A percentile compares a stretch with the other conserved stretches of the same genome.
phyloP scores from a whole-genome alignment of 2,329 filamentous ascomycete species.

The Colletotrichum tropicicola region DNA sequence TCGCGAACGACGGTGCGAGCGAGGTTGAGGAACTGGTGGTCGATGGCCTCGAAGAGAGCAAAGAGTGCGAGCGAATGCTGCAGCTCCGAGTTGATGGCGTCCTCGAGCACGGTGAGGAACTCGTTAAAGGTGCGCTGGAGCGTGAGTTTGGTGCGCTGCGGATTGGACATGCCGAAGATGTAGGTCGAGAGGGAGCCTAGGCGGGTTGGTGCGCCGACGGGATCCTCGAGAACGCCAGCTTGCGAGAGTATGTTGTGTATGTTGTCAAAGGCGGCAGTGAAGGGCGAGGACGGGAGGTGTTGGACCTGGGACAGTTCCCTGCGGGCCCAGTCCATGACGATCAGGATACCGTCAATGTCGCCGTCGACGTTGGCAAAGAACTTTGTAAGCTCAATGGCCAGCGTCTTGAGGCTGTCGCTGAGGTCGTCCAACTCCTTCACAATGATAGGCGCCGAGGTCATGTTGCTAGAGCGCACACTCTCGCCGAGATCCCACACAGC shows the following conservation, averaged over 20 bases:
- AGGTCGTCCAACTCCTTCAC: slow-evolving; percentile 86
- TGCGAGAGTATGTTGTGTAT: slow-evolving; percentile 80
- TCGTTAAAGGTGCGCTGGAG: slow-evolving; percentile 89
- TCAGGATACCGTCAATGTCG: slow-evolving; percentile 90
- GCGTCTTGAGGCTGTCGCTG: slow-evolving; percentile 83
- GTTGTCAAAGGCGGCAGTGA: slow-evolving; percentile 82
- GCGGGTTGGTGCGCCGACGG: slow-evolving; percentile 66
- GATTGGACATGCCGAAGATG: slow-evolving; percentile 81
- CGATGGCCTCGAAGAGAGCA: slow-evolving; percentile 89
- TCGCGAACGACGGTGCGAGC: slow-evolving; percentile 87
- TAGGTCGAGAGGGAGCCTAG: slow-evolving; percentile 75
- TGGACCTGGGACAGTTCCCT: slow-evolving; percentile 81
- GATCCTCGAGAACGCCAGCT: slow-evolving; percentile 66
- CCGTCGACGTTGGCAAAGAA: slow-evolving; percentile 96
- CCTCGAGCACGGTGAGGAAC: slow-evolving; percentile 87
- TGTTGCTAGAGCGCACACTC: slow-evolving; percentile 87
- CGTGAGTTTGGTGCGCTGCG: slow-evolving; percentile 82
- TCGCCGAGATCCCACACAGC: slow-evolving; percentile 96
- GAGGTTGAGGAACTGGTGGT: slow-evolving; percentile 89
- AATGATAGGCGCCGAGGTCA: slow-evolving; percentile 89
- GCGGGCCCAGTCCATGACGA: slow-evolving; percentile 96
- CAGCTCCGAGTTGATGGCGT: slow-evolving; percentile 86
- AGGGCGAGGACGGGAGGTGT: slow-evolving; percentile 65
- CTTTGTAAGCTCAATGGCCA: slow-evolving; percentile 86
- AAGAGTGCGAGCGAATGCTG: slow-evolving; percentile 84